Conservation (phyloP, 768 basidiomycete genomes). For the Amyloporia xantha region DNA sequence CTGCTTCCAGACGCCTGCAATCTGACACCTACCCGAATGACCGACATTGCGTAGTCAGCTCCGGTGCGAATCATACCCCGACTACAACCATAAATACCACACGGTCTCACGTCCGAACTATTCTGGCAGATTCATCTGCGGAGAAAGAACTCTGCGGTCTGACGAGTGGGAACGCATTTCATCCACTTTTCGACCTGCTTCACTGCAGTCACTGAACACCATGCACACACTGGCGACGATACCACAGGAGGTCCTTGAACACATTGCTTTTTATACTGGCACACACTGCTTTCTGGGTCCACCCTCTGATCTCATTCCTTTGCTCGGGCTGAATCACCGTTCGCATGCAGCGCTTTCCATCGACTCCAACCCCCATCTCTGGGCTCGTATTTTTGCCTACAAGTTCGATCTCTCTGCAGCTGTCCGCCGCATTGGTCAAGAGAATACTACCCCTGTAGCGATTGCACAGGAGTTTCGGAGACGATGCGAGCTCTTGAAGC, state of each 20-base stretch:
- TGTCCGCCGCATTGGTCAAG: slow-evolving; percentile 41
- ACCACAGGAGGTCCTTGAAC: slow-evolving; percentile 75
- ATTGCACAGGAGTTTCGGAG: slow-evolving; percentile 59
- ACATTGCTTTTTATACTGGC: slow-evolving; percentile 63
- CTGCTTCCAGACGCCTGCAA: no score
- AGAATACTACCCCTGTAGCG: slow-evolving; percentile 32
- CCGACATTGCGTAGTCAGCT: neutral
- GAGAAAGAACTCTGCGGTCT: no score
- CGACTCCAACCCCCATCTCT: slow-evolving; percentile 56
- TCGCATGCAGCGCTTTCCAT: slow-evolving; percentile 46
- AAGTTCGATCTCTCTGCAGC: slow-evolving; percentile 61
- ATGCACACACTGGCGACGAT: slow-evolving; percentile 27
- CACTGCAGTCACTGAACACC: slow-evolving; percentile 1
- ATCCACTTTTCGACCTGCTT: neutral
- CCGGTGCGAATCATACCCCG: no score
- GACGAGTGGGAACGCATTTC: neutral
- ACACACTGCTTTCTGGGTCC: slow-evolving; percentile 51
- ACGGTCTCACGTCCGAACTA: no score
- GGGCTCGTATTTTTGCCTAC: slow-evolving; percentile 57
- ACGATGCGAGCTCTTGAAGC: slow-evolving; percentile 52
- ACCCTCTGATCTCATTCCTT: slow-evolving; percentile 48
- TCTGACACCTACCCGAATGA: no score
- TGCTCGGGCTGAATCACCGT: slow-evolving; percentile 45
- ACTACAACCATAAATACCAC: no score
- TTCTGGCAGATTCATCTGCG: no score